These are phyloP conservation scores for Chlorella sp. DNA, from an alignment of 139 green algal genomes.

Conservation along the genomic window DNA sequence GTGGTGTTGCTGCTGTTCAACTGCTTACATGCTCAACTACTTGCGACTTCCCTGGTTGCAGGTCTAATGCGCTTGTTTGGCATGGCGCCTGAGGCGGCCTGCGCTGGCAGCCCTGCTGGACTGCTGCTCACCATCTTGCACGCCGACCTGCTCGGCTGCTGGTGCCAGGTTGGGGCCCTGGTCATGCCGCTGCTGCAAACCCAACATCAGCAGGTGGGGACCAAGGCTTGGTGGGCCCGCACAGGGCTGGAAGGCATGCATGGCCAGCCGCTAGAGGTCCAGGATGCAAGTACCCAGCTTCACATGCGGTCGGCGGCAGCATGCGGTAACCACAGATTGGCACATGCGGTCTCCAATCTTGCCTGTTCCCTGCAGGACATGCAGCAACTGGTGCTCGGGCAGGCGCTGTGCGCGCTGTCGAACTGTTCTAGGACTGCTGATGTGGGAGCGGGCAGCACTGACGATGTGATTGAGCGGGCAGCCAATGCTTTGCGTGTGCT, in stretches of 20 bases:
- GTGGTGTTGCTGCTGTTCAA: not conserved
- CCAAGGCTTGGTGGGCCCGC: too few species aligned
- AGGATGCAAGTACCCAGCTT: too few species aligned
- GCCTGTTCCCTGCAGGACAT: not conserved
- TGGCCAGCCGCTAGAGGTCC: too few species aligned
- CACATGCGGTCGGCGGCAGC: too few species aligned
- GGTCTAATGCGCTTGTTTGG: constrained; percentile 15
- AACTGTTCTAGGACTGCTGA: not conserved
- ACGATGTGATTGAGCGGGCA: not conserved
- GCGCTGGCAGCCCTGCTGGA: not conserved
- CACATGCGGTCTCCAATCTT: too few species aligned
- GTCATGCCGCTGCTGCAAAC: constrained; percentile 17
- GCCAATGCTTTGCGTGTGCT: constrained; percentile 20
- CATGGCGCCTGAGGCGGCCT: not conserved
- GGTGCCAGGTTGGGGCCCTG: not conserved
- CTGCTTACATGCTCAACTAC: not conserved
- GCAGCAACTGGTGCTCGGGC: not conserved
- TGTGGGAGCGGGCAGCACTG: not conserved
- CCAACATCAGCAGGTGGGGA: not conserved
- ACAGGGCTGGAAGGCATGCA: not conserved
- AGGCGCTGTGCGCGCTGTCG: not conserved
- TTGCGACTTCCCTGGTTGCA: not conserved
- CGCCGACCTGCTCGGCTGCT: constrained; percentile 26
- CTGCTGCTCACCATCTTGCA: constrained; percentile 31
- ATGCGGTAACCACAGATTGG: too few species aligned